These are phyloP conservation scores for Capronia coronata DNA, from an alignment of 2,329 filamentous ascomycete species.

Conservation along the genomic window DNA sequence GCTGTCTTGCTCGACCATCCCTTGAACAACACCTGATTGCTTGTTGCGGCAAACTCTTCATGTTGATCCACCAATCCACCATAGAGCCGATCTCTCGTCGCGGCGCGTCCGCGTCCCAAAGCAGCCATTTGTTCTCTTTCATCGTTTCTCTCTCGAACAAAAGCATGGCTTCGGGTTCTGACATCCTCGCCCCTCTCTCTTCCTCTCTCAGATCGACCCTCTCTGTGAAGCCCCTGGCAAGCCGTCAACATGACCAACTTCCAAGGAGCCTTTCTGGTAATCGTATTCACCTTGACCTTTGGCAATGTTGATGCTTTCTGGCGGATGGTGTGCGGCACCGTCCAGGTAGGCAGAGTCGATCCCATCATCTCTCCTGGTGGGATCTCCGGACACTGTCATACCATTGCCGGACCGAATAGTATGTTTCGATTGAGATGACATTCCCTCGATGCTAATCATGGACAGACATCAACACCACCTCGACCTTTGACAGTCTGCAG, in stretches of 20 bases:
- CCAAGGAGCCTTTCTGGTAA: conserved; percentile 15
- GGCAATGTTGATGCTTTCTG: conserved; percentile 62
- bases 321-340: conserved; percentile 75
- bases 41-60: not conserved
- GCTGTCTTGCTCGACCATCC: not conserved
- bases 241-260: conserved; percentile 18
- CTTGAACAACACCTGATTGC: not conserved
- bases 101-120: conserved; percentile 5
- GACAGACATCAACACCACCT: conserved; percentile 50
- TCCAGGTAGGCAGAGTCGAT: conserved; percentile 65
- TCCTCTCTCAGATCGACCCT: conserved; percentile 12
- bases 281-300: conserved; percentile 18
- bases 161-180: conserved; percentile 6
- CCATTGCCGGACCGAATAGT: conserved; percentile 71
- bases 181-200: not conserved
- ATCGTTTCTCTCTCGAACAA: conserved; percentile 8
- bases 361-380: conserved; percentile 61
- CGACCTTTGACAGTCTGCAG: conserved; percentile 53
- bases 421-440: conserved; percentile 35
- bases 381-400: conserved; percentile 62
- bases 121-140: conserved; percentile 14
- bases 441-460: not conserved
- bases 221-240: conserved; percentile 7
- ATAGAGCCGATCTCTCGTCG: not conserved
- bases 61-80: not conserved